phyloP scores from a whole-genome alignment of 768 basidiomycete genomes.

The Tulasnella sp. region DNA sequence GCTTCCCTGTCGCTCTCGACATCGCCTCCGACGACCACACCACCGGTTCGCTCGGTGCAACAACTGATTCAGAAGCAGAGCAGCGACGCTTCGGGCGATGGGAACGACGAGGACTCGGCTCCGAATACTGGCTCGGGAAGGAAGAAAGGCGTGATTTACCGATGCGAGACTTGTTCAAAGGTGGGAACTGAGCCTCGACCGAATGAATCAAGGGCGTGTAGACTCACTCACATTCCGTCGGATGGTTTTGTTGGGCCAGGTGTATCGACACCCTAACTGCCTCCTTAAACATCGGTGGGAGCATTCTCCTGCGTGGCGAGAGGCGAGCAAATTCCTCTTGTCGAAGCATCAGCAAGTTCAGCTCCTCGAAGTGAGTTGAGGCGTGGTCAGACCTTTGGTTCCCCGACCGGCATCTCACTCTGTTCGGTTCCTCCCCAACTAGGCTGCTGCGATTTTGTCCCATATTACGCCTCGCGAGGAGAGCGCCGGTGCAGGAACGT shows the following conservation, averaged over 20 bases:
- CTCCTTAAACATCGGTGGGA: slow-evolving; percentile 98
- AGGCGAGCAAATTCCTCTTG: slow-evolving; percentile 82
- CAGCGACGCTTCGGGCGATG: slow-evolving; percentile 14
- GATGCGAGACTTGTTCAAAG: slow-evolving; percentile 94
- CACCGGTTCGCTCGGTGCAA: slow-evolving; percentile 27
- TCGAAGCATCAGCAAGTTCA: slow-evolving; percentile 98
- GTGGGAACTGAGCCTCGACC: slow-evolving; percentile 41
- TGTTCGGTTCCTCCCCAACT: slow-evolving; percentile 7
- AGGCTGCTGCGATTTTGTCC: slow-evolving; percentile 93
- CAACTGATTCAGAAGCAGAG: slow-evolving; percentile 15
- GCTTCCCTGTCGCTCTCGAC: slow-evolving; percentile 45
- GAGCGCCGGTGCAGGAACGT: slow-evolving; percentile 46
- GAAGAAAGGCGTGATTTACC: slow-evolving; percentile 80
- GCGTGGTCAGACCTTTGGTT: not conserved
- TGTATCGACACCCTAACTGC: slow-evolving; percentile 76
- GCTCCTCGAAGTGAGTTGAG: slow-evolving; percentile 71
- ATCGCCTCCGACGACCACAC: slow-evolving; percentile 35
- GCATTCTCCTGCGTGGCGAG: slow-evolving; percentile 93
- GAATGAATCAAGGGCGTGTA: not conserved
- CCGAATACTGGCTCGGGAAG: slow-evolving; percentile 45
- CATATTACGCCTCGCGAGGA: slow-evolving; percentile 67
- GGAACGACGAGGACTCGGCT: slow-evolving; percentile 34
- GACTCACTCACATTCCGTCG: not conserved
- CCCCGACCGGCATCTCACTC: not conserved
- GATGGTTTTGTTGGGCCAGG: slow-evolving; percentile 32